Evolutionary conservation across 306 rosid genomes (phyloP), one percentile per base, ranked within the genome.

Genomic region (Pachyrhizus erosus): DNA sequence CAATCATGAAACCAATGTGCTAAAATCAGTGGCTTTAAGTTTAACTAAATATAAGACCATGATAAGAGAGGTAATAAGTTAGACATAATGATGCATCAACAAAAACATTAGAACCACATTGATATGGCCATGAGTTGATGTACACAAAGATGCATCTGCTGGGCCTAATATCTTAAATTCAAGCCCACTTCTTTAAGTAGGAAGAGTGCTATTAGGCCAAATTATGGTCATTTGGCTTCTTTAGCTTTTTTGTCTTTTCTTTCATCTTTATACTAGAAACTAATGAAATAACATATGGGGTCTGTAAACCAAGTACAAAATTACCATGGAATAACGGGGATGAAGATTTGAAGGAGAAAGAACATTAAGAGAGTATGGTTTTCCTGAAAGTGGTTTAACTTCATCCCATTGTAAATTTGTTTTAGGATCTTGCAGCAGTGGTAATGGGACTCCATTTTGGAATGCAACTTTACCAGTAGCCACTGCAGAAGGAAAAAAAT

Each of bases 361-460:
- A 68, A 91, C 9, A 10, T 67, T 3, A 55, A 77, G 68, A 18
- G 9, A 82, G 80, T 65, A 83, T 52, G 89, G 89, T 67, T 84
- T 72, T 60, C 87, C 88, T 5, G 88, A 84, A 73, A 91, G 94
- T 5, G 94, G 92, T 68, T 81, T 78, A 73, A 66, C 61, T 51
- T 81, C 88, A 52, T 40, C 75, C 72, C 84, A 83, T 64, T 77
- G 78, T 65, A 86, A 52, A 80, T 73, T 70, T 69, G 73, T 31
- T 13, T 43, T 13, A 40, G 40, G 67, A 69, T 13, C 23, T 6
- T 68, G 48, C 18, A 9, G 33, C 29, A 17, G 18, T 14, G 24
- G 52, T 18, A 23, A 60, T 15, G 54, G 27, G 23, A 68, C 73
- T 45, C 2, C 18, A 23, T 77, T 57, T 82, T 65, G 78, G 33